These are phyloP conservation scores for Pseudozyma thailandica DNA, from an alignment of 1,284 basidiomycete species.

Conservation along the genomic window DNA sequence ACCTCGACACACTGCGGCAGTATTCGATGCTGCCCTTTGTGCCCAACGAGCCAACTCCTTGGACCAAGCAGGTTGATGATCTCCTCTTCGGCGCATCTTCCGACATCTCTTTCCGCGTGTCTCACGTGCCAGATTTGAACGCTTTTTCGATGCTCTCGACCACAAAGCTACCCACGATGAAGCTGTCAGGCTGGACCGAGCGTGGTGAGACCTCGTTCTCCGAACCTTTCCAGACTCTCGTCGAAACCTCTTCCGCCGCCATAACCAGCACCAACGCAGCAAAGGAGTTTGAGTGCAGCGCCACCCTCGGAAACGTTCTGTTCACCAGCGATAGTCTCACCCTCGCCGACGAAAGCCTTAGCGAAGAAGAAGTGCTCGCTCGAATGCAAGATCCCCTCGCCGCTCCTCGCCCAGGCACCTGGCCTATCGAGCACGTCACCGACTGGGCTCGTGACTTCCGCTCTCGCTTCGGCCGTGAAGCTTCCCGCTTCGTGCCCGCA, in stretches of 20 bases:
- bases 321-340: constrained; percentile 24
- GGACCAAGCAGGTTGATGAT: constrained; percentile 40
- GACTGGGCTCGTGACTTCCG: constrained; percentile 36
- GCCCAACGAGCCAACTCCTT: constrained; percentile 36
- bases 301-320: constrained; percentile 34
- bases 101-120: constrained; percentile 33
- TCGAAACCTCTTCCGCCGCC: background rate
- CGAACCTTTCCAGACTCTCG: constrained; percentile 24
- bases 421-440: constrained; percentile 24
- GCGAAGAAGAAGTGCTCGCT: constrained; percentile 22
- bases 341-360: constrained; percentile 26
- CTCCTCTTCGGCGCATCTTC: constrained; percentile 25
- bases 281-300: constrained; percentile 19
- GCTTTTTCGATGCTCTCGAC: constrained; percentile 16
- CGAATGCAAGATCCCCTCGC: constrained; percentile 36
- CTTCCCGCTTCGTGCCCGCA: constrained; percentile 33
- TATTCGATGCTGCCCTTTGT: constrained; percentile 47
- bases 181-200: constrained; percentile 23
- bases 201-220: constrained; percentile 10
- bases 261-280: background rate
- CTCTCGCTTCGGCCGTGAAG: constrained; percentile 24
- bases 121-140: constrained; percentile 25
- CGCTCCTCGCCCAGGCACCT: constrained; percentile 31
- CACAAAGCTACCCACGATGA: constrained; percentile 17
- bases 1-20: constrained; percentile 5